Percentiles rank a stretch among this genome's conserved stretches.
Conservation (phyloP, 2,329 filamentous ascomycete genomes). For the Chaetomiaceae sp. region DNA sequence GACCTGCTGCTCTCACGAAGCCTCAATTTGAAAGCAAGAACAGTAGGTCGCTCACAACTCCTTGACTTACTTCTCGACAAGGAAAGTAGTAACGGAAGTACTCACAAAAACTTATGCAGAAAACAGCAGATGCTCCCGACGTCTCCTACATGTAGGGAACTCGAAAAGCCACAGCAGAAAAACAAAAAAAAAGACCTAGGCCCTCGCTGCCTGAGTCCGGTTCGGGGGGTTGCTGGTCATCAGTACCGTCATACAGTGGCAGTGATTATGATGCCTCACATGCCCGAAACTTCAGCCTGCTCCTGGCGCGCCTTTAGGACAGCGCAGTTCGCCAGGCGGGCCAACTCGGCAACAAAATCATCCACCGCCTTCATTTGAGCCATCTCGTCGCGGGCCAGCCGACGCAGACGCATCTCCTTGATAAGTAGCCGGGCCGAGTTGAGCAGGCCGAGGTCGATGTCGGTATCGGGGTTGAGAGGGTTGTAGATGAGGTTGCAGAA, state of each 20-base stretch:
- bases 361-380: constrained; percentile 33
- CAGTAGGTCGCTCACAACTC: no score
- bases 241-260: neutral
- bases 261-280: neutral
- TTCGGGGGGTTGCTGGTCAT: no score
- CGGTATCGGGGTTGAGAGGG: constrained; percentile 40
- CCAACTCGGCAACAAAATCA: constrained; percentile 37
- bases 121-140: no score
- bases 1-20: no score
- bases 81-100: no score
- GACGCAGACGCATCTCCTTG: constrained; percentile 19
- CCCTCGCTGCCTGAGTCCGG: no score
- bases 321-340: constrained; percentile 4
- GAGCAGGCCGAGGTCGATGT: constrained; percentile 45
- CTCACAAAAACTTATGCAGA: no score
- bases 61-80: no score
- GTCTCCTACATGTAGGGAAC: no score
- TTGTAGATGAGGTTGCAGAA: constrained; percentile 52
- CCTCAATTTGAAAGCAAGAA: no score
- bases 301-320: constrained; percentile 7
- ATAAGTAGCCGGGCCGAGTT: constrained; percentile 41
- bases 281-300: neutral
- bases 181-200: no score
- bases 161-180: no score
- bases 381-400: constrained; percentile 34